Evolutionary conservation across 2,329 filamentous ascomycete genomes (phyloP).

Genomic region (Trichoderma lentiforme): DNA sequence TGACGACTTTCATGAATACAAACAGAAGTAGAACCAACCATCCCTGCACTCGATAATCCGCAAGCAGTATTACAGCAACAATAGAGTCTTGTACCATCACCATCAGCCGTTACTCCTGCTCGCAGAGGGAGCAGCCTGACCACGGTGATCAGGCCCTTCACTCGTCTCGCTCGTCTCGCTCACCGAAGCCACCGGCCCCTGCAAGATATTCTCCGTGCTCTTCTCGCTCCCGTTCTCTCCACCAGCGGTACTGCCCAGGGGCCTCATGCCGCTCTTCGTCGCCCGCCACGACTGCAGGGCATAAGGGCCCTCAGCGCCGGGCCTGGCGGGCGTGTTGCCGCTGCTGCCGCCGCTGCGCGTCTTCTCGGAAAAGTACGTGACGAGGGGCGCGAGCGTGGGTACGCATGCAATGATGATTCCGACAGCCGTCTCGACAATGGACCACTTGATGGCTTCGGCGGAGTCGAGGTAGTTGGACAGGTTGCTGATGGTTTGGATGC

Average conservation of each 20-base stretch:
- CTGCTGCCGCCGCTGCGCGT: constrained; percentile 23
- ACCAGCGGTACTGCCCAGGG: constrained; percentile 17
- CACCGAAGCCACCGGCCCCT: not conserved
- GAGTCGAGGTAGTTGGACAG: constrained; percentile 45
- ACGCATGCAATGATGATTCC: constrained; percentile 43
- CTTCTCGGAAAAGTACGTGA: constrained; percentile 35
- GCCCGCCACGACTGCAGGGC: constrained; percentile 29
- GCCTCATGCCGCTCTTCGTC: constrained; percentile 23
- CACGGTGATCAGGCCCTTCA: not conserved
- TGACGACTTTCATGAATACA: not conserved
- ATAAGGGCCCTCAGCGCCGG: constrained; percentile 19
- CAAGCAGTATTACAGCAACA: not conserved
- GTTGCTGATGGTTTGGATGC: constrained; percentile 46
- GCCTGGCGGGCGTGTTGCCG: not conserved
- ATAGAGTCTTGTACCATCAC: not conserved
- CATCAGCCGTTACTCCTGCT: not conserved
- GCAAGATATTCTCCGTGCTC: constrained; percentile 17
- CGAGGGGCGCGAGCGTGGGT: constrained; percentile 42
- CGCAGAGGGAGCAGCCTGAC: too few relatives aligned
- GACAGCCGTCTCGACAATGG: constrained; percentile 43
- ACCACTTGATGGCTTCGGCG: constrained; percentile 42
- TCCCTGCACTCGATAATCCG: not conserved
- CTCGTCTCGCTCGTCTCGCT: not conserved
- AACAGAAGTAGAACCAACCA: not conserved
- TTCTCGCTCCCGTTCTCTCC: not conserved